Base-by-base conservation (phyloP, 805 yeast genomes). In the Teunomyces tritomae region DNA sequence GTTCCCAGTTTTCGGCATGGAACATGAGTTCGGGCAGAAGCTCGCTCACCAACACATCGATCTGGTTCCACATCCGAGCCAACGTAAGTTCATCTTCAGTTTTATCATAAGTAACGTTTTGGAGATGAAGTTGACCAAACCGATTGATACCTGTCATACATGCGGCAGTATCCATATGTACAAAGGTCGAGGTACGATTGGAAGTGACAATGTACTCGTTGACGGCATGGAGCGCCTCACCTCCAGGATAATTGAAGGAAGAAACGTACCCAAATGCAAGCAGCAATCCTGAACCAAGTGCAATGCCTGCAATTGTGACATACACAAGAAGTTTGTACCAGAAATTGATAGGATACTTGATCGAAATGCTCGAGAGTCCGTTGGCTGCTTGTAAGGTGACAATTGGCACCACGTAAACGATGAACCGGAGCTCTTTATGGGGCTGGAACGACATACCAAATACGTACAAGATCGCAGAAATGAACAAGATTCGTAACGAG, bases 381-480 rank as follows among this genome's bases (percentile, higher is more conserved):
- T 77, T 70, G 2, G 94, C 83, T 5, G 87, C 90, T 28, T 79
- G 60, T 14, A 85, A 56, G 0, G 85, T 80, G 49, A 89, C 63
- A 0, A 84, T 72, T 0, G 97, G 97, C 3, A 86, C 68, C 0
- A 83, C 70, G 63, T 91, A 92, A 13, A 85, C 71, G 35, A 92
- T 82, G 59, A 92, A 92, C 56, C 97, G 78, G 96, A 96, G 89
- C 70, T 92, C 98, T 62, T 92, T 92, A 58, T 92, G 97, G 2
- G 94, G 90, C 64, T 87, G 94, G 44, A 84, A 63, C 0, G 97
- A 89, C 77, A 90, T 76, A 4, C 81, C 57, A 1, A 70, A 51
- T n/a, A 90, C 74, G 59, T 72, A 91, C 11, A 79, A 44, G 1
- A 83, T 36, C 0, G 86, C 68, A 1, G 89, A 71, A 13, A 78